Percentiles rank a stretch among this genome's conserved stretches.
Evolutionary conservation across 2,329 filamentous ascomycete genomes (phyloP).

Genomic region (Monosporascus sp.): DNA sequence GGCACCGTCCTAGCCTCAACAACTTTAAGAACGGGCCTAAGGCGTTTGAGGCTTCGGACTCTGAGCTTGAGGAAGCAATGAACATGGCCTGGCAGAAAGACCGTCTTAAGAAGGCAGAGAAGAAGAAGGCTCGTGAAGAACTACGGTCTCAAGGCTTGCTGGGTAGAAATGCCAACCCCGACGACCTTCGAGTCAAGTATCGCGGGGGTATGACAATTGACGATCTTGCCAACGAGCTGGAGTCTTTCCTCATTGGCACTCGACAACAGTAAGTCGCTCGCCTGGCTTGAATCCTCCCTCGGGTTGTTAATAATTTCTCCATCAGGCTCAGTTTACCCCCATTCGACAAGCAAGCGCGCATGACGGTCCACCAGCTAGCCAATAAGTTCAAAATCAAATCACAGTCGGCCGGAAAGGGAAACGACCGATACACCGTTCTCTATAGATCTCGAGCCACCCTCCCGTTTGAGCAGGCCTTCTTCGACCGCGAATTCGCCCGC

Average conservation of each 20-base stretch:
- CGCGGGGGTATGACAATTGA: slow-evolving; percentile 64
- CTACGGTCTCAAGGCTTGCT: slow-evolving; percentile 62
- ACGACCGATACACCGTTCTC: slow-evolving; percentile 69
- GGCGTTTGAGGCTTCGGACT: slow-evolving; percentile 56
- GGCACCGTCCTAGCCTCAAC: slow-evolving; percentile 62
- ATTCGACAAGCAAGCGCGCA: slow-evolving; percentile 74
- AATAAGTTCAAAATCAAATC: slow-evolving; percentile 73
- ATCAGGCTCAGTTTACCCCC: slow-evolving; percentile 69
- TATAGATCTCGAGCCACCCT: slow-evolving; percentile 67
- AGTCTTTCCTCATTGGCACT: slow-evolving; percentile 60
- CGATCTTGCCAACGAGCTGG: slow-evolving; percentile 68
- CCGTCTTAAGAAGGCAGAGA: slow-evolving; percentile 63
- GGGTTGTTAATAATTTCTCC: background rate
- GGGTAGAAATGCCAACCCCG: slow-evolving; percentile 49
- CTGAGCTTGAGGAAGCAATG: slow-evolving; percentile 59
- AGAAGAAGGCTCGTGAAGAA: slow-evolving; percentile 65
- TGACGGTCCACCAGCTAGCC: slow-evolving; percentile 74
- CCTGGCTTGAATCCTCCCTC: background rate
- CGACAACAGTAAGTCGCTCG: slow-evolving; percentile 52
- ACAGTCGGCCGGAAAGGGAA: slow-evolving; percentile 71
- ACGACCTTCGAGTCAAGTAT: slow-evolving; percentile 67
- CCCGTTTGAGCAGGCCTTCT: slow-evolving; percentile 52
- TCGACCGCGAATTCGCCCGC: slow-evolving; percentile 41
- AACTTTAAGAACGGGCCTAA: slow-evolving; percentile 59
- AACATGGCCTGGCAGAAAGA: slow-evolving; percentile 61